A percentile compares a stretch with the other conserved stretches of the same genome.
These are phyloP conservation scores for Corymbia citriodora DNA, from an alignment of 441 rosid genomes.

Conservation along the genomic window DNA sequence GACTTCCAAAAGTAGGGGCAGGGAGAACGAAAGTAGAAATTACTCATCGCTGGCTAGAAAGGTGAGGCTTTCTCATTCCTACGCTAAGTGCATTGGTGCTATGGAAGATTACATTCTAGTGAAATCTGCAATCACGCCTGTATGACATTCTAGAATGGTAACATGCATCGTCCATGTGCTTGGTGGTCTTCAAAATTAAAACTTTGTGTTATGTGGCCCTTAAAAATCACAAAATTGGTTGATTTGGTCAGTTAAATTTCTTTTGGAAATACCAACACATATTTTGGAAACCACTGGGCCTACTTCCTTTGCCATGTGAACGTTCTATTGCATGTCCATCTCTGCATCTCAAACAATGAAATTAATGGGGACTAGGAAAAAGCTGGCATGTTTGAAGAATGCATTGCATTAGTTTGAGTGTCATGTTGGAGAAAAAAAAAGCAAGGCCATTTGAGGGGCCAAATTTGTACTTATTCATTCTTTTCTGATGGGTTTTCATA, in stretches of 20 bases:
- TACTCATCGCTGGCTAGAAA: slow-evolving; percentile 46
- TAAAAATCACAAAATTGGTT: neutral
- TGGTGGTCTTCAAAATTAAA: neutral
- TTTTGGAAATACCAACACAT: neutral
- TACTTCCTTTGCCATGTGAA: neutral
- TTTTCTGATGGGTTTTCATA: neutral
- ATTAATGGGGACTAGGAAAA: neutral
- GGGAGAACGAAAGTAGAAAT: slow-evolving; percentile 70
- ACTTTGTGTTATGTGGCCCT: neutral
- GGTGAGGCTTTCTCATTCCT: slow-evolving; percentile 32
- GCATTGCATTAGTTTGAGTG: neutral
- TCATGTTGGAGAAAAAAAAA: neutral
- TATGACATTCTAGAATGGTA: neutral
- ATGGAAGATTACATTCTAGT: neutral
- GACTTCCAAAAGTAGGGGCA: slow-evolving; percentile 38
- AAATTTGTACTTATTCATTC: neutral
- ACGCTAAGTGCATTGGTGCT: neutral
- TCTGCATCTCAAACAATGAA: neutral
- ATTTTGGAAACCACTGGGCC: neutral
- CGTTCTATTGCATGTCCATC: neutral
- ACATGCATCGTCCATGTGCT: neutral
- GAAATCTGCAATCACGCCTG: neutral
- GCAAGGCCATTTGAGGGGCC: neutral
- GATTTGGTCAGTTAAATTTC: neutral
- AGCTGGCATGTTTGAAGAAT: neutral